Evolutionary conservation across 2,329 filamentous ascomycete species (phyloP).

Genomic region (Xylaria sp.): DNA sequence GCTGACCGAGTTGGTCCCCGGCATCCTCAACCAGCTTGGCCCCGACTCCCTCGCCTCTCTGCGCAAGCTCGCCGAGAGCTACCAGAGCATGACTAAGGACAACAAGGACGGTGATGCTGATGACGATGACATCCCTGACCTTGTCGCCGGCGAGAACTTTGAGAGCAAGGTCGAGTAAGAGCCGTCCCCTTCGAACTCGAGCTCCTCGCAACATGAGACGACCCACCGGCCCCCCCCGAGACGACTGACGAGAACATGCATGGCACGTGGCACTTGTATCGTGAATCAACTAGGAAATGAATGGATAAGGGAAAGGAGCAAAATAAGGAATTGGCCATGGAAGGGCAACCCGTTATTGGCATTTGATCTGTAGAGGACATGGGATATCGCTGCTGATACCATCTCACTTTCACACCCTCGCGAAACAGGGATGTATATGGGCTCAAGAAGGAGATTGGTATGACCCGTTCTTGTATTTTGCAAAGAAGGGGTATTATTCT

Average conservation of each 20-base stretch:
- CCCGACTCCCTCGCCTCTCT: slow-evolving; percentile 97
- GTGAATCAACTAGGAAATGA: slow-evolving; percentile 31
- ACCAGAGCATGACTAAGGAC: slow-evolving; percentile 98
- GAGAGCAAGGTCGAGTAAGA: slow-evolving; percentile 95
- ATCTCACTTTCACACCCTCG: slow-evolving; percentile 16
- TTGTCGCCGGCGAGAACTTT: slow-evolving; percentile 98
- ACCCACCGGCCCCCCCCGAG: slow-evolving; percentile 11
- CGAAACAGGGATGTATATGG: slow-evolving; percentile 23
- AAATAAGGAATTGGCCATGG: slow-evolving; percentile 26
- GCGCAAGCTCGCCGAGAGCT: slow-evolving; percentile 98
- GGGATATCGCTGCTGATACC: slow-evolving; percentile 19
- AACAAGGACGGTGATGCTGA: slow-evolving; percentile 82
- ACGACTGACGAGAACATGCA: slow-evolving; percentile 33
- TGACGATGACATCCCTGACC: slow-evolving; percentile 95
- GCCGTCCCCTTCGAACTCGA: background rate
- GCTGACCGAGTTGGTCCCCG: slow-evolving; percentile 98
- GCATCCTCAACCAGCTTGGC: slow-evolving; percentile 99
- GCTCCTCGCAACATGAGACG: slow-evolving; percentile 26
- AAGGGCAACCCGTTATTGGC: slow-evolving; percentile 22
- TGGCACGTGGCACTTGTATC: slow-evolving; percentile 27
- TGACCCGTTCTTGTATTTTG: slow-evolving; percentile 26
- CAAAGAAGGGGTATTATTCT: background rate
- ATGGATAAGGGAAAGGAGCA: slow-evolving; percentile 20
- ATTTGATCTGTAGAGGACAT: slow-evolving; percentile 28
- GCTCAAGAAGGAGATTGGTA: slow-evolving; percentile 32